Base-by-base conservation (phyloP, 2,329 filamentous ascomycete genomes). In the Sordariomycetes sp. region DNA sequence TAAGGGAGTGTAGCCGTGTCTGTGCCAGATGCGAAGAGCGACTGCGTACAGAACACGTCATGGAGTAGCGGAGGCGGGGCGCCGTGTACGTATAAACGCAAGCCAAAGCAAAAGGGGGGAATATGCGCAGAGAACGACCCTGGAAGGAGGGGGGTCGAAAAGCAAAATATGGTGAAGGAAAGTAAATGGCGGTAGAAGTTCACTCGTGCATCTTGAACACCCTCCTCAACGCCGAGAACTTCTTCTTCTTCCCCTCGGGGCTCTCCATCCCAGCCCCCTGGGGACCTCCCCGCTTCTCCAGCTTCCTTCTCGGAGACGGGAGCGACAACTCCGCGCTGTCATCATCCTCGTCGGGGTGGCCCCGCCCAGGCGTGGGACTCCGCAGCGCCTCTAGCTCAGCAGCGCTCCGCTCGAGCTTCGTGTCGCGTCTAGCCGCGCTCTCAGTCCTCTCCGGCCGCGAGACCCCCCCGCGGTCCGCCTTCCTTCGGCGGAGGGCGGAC, bases 171-270 rank as follows among this genome's bases (percentile, higher is more conserved):
- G 37, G 7, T 11, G 10, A 40, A 46, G 6, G 35, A 57, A 56
- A 57, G 55, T 10, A 22, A 10, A 28, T 35, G 37, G 37, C 3
- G 20, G 46, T 7, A 50, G 32, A 20, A 48, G 16, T 4, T 50
- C 72, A 77, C 61, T 78, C 75, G 60, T 78, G 67, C 59, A 80
- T 67, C 50, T 75, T 69, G 70, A 90, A 87, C 69, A 87, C 86
- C 68, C 77, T 81, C 68, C 87, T 81, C 67, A 90, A 70, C 58
- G 76, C 72, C 50, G 79, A 78, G 69, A 90, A 89, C 70, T 86
- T 88, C 78, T 89, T 89, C 73, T 80, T 82, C 61, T 64, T 68
- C 57, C 51, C 60, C 40, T 68, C 61, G 57, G 37, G 50, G 8
- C 46, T 50, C 46, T 70, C 51, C 65, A 58, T 50, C 64, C 61